Conservation (phyloP, 805 yeast genomes). For the Komagataella kurtzmanii region DNA sequence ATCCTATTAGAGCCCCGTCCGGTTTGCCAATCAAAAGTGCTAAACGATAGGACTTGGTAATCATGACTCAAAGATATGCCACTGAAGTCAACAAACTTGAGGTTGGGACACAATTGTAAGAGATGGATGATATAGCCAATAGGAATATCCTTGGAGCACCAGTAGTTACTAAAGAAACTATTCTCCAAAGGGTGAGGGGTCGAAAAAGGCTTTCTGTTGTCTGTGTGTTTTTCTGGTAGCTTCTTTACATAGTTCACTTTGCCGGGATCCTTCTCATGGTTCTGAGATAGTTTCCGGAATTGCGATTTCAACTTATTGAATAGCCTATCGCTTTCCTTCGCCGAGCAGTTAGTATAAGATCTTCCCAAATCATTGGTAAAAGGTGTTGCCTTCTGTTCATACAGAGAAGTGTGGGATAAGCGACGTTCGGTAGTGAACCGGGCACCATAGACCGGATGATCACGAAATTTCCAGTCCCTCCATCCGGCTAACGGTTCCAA, state of each 20-base stretch:
- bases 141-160: slow-evolving; percentile 65
- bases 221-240: background rate
- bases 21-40: slow-evolving; percentile 18
- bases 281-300: background rate
- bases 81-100: slow-evolving; percentile 42
- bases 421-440: background rate
- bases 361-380: background rate
- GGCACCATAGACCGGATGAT: slow-evolving; percentile 48
- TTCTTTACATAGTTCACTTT: background rate
- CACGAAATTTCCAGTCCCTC: slow-evolving; percentile 83
- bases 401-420: background rate
- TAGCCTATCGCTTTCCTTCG: background rate
- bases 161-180: slow-evolving; percentile 46
- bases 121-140: slow-evolving; percentile 63
- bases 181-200: slow-evolving; percentile 47
- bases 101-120: slow-evolving; percentile 51
- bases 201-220: slow-evolving; percentile 15
- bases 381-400: background rate
- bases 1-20: slow-evolving; percentile 1
- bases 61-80: slow-evolving; percentile 53
- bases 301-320: background rate
- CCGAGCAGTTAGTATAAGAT: background rate
- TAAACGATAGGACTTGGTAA: slow-evolving; percentile 33
- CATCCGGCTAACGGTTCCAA: slow-evolving; percentile 54
- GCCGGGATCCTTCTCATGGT: background rate